A percentile compares a stretch with the other conserved stretches of the same genome.
Evolutionary conservation across 805 yeast species (phyloP).

Genomic region (Brettanomyces anomalus): DNA sequence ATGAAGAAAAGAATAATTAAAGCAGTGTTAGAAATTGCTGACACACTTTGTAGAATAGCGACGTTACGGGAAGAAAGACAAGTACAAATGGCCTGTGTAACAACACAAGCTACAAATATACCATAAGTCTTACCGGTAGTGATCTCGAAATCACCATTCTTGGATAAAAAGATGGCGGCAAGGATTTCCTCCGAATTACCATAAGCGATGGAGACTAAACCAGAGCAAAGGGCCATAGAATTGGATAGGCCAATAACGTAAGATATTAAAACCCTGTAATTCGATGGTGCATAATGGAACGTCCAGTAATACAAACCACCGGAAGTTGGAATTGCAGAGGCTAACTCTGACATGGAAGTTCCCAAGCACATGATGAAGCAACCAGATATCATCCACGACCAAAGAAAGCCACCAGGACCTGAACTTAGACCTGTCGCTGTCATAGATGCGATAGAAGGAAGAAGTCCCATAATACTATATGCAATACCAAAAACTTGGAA

Average conservation of each 20-base stretch:
- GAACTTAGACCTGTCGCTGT: constrained; percentile 46
- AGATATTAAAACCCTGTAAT: constrained; percentile 39
- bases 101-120: constrained; percentile 49
- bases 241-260: constrained; percentile 59
- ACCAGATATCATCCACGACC: constrained; percentile 57
- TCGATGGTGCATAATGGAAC: constrained; percentile 52
- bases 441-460: constrained; percentile 55
- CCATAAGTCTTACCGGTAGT: constrained; percentile 50
- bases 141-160: constrained; percentile 43
- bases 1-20: constrained; percentile 45
- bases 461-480: constrained; percentile 53
- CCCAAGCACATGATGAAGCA: constrained; percentile 48
- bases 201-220: constrained; percentile 54
- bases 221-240: constrained; percentile 54
- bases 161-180: constrained; percentile 42
- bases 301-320: constrained; percentile 69
- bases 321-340: constrained; percentile 60
- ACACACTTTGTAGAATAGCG: constrained; percentile 49
- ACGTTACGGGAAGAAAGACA: constrained; percentile 45
- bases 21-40: constrained; percentile 42
- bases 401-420: constrained; percentile 56
- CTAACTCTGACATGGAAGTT: constrained; percentile 52
- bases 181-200: constrained; percentile 51
- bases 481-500: constrained; percentile 54
- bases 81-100: constrained; percentile 40